Conservation (phyloP, 2,329 filamentous ascomycete genomes). For the Cercospora sesami region DNA sequence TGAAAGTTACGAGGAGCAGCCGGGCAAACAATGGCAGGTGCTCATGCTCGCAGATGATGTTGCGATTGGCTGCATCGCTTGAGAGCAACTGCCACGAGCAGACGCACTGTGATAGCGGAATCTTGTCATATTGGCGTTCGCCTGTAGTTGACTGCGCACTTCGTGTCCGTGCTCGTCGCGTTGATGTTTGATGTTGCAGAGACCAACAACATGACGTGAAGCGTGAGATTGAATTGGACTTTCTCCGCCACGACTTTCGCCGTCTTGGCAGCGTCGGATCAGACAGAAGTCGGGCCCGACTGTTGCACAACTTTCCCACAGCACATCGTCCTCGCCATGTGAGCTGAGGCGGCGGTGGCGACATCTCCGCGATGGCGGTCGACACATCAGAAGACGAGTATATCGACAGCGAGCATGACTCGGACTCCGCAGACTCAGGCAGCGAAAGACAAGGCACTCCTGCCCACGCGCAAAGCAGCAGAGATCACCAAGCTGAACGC, state of each 20-base stretch:
- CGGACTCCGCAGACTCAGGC: slow-evolving; percentile 14
- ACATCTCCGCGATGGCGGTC: slow-evolving; percentile 2
- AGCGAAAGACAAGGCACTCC: slow-evolving; percentile 17
- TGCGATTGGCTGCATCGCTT: neutral
- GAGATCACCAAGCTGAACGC: slow-evolving; percentile 14
- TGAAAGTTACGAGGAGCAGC: neutral
- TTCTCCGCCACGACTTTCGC: neutral
- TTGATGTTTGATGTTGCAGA: neutral
- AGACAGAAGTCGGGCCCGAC: neutral
- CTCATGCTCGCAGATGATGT: neutral
- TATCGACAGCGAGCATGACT: slow-evolving; percentile 17
- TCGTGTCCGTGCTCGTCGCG: no score
- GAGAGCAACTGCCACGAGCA: neutral
- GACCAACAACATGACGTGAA: neutral
- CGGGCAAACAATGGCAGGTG: neutral
- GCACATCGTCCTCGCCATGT: neutral
- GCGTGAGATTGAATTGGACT: neutral
- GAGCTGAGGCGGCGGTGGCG: neutral
- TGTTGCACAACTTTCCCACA: neutral
- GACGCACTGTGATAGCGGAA: neutral
- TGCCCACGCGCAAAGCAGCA: slow-evolving; percentile 16
- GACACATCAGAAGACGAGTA: slow-evolving; percentile 12
- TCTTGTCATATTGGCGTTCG: neutral
- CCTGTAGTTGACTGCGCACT: neutral
- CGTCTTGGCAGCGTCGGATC: neutral